phyloP scores from a whole-genome alignment of 2,329 filamentous ascomycete genomes.

The Penicillium fuscoglaucum region DNA sequence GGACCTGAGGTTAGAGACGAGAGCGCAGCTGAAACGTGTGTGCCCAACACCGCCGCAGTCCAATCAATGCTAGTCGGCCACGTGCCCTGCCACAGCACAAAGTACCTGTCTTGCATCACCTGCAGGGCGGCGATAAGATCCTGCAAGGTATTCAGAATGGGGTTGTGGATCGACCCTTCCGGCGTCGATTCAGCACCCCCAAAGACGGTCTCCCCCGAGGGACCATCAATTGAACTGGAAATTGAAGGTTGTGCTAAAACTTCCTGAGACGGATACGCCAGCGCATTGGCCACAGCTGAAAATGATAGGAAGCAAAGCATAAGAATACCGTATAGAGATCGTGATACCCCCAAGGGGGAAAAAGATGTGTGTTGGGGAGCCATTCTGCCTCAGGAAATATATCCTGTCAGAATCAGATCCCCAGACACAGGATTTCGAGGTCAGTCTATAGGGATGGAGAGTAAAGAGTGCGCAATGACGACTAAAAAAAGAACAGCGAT shows the following conservation, averaged over 20 bases:
- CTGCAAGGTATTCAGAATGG: conserved; percentile 32
- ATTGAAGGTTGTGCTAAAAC: conserved; percentile 11
- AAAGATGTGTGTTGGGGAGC: conserved; percentile 10
- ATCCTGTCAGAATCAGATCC: conserved; percentile 7
- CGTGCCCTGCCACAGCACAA: conserved; percentile 71
- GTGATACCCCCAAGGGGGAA: conserved; percentile 12
- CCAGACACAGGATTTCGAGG: conserved; percentile 5
- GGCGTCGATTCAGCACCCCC: conserved; percentile 6
- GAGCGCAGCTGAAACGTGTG: conserved; percentile 72
- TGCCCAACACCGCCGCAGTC: conserved; percentile 83
- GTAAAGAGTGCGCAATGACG: not conserved
- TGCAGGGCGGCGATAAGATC: conserved; percentile 64
- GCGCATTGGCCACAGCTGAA: conserved; percentile 28
- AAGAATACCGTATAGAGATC: conserved; percentile 22
- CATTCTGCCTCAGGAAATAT: conserved; percentile 19
- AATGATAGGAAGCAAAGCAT: conserved; percentile 27
- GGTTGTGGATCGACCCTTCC: conserved; percentile 16
- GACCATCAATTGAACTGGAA: conserved; percentile 3
- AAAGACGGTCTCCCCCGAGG: conserved; percentile 12
- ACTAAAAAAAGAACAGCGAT: conserved; percentile 1
- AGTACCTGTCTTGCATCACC: conserved; percentile 76
- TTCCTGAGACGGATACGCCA: conserved; percentile 33
- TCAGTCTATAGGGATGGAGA: conserved; percentile 20
- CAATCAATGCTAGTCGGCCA: conserved; percentile 91
- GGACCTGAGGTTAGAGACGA: conserved; percentile 65